Evolutionary conservation across 441 rosid species (phyloP), one percentile per base, ranked within the genome.

Genomic region (Populus hybrid): DNA sequence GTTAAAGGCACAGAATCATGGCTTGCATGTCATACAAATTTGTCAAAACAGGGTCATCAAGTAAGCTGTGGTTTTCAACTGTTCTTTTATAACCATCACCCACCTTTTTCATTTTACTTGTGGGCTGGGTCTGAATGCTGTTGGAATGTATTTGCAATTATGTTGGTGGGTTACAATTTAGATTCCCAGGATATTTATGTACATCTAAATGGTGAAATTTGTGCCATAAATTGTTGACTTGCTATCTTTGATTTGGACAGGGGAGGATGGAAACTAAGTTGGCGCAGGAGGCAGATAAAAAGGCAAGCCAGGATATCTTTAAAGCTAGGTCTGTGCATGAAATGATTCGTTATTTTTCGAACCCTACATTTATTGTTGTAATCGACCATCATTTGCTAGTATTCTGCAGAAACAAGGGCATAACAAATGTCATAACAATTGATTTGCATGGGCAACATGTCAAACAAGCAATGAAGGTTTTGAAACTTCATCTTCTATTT

Each of bases 371-470:
- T 38, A 30, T 70, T 75, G 53, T 74, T 6, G 23, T 21, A 18
- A 67, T 80, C 72, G 81, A 77, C 79, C 79, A 79, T 85, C 59
- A 50, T 61, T 67, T 59, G 75, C 75, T 19, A 28, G 35, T 79
- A 42, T 70, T 77, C 65, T 84, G 77, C 94, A 95, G 99, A 84
- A 95, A 95, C 86, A 92, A 85, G 84, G 91, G 59, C 68, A 86
- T 93, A 72, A 94, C 92, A 83, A 95, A 95, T 80, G 84, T 89
- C 74, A 79, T 93, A 83, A 93, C 97, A 77, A 93, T 95, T 71
- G 99, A 95, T 86, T 83, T 95, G 82, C 99, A 95, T 65, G 99
- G 99, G 69, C 99, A 95, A 81, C 98, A 93, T 83, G 96, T 93
- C 71, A 90, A 95, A 81, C 89, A 86, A 84, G 97, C 98, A 69